Evolutionary conservation across 2,329 filamentous ascomycete species (phyloP).

Genomic region (Venturia asperata): DNA sequence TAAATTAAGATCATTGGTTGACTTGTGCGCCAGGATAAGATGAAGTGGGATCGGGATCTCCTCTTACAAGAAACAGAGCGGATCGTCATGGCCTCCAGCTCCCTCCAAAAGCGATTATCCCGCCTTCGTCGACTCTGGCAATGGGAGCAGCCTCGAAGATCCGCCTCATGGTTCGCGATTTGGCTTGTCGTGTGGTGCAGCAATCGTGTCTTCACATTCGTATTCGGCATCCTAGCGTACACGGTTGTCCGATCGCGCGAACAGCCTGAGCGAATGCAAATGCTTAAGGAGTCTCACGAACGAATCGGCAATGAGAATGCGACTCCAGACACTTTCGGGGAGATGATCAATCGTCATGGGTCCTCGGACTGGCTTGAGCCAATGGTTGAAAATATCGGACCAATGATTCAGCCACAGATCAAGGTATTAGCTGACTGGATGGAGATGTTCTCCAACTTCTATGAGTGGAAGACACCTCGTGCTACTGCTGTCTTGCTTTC

Average conservation of each 20-base stretch:
- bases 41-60: conserved; percentile 31
- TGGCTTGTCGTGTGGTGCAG: conserved; percentile 13
- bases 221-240: conserved; percentile 2
- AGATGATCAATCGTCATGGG: conserved; percentile 14
- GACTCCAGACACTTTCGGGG: conserved; percentile 9
- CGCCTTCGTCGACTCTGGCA: conserved; percentile 11
- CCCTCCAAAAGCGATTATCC: background rate
- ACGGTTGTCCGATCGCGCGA: background rate
- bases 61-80: conserved; percentile 33
- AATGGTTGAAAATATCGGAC: conserved; percentile 13
- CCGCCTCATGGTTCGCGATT: conserved; percentile 11
- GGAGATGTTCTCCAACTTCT: conserved; percentile 10
- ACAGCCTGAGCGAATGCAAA: background rate
- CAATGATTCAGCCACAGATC: background rate
- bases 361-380: conserved; percentile 13
- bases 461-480: conserved; percentile 6
- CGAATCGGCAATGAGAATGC: background rate
- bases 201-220: conserved; percentile 8
- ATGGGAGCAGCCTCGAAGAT: conserved; percentile 8
- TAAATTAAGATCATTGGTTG: conserved; percentile 26
- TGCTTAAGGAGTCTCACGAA: conserved; percentile 4
- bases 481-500: conserved; percentile 3
- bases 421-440: conserved; percentile 12
- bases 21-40: conserved; percentile 28
- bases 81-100: conserved; percentile 33